phyloP scores from a whole-genome alignment of 2,329 filamentous ascomycete genomes.

The Neurospora sp. region DNA sequence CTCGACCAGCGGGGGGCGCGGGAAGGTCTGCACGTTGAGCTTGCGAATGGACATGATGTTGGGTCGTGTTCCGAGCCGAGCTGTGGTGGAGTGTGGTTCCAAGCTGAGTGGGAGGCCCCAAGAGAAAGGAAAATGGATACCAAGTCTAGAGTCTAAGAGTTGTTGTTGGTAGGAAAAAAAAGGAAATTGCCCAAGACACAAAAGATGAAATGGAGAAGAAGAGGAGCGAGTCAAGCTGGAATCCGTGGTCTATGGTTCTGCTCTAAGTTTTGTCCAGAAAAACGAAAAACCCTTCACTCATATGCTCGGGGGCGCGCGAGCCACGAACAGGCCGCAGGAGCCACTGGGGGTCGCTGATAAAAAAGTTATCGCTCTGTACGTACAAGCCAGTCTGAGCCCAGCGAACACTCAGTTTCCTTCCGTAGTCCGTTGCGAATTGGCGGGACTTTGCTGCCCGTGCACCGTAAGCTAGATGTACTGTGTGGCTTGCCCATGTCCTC shows the following conservation, averaged over 20 bases:
- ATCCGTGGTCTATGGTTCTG: not conserved
- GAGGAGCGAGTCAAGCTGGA: not conserved
- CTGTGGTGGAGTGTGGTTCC: not conserved
- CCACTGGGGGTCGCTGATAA: not conserved
- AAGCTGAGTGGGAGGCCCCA: not conserved
- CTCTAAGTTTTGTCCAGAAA: not conserved
- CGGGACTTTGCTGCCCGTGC: not conserved
- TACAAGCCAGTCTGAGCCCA: not conserved
- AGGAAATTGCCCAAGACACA: constrained; percentile 6
- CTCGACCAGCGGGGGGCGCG: constrained; percentile 48
- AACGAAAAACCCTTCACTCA: not conserved
- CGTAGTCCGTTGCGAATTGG: not conserved
- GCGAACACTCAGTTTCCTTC: not conserved
- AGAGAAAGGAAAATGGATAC: constrained; percentile 6
- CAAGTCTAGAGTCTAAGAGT: constrained; percentile 3
- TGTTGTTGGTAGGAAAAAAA: constrained; percentile 1
- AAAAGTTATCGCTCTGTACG: not conserved
- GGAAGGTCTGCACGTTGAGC: constrained; percentile 48
- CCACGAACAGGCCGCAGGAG: not conserved
- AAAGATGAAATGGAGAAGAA: not conserved
- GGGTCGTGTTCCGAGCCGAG: constrained; percentile 7
- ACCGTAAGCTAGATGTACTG: not conserved
- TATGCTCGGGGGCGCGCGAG: not conserved
- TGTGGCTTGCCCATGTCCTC: not conserved
- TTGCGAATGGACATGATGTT: constrained; percentile 30